These are phyloP conservation scores for Diaporthe vexans DNA, from an alignment of 2,329 filamentous ascomycete species.

Conservation along the genomic window DNA sequence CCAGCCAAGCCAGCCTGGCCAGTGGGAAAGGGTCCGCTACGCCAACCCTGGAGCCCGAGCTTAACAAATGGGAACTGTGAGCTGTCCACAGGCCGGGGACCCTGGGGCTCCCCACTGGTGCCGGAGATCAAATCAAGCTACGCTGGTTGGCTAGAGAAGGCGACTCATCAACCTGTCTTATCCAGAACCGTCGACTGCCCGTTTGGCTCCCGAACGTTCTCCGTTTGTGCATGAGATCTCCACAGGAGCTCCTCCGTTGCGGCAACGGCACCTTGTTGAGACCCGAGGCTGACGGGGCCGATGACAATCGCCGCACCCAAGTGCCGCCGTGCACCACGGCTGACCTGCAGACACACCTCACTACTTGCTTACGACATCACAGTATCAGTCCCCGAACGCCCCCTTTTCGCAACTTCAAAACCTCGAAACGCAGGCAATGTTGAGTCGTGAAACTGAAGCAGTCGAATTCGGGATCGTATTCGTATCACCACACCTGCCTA, in stretches of 20 bases:
- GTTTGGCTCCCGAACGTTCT: not conserved
- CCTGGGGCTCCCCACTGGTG: conserved; percentile 24
- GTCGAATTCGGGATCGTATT: conserved; percentile 24
- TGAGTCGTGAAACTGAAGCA: not conserved
- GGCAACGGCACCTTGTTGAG: conserved; percentile 25
- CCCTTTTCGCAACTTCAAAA: not conserved
- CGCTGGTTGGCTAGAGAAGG: conserved; percentile 33
- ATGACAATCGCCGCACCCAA: conserved; percentile 28
- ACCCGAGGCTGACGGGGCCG: conserved; percentile 29
- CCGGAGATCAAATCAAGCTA: conserved; percentile 38
- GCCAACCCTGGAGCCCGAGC: conserved; percentile 14
- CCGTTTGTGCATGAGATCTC: conserved; percentile 30
- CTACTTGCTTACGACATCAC: not conserved
- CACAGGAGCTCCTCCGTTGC: conserved; percentile 35
- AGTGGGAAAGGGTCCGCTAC: conserved; percentile 11
- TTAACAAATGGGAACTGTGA: conserved; percentile 33
- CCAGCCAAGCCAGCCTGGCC: not conserved
- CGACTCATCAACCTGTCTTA: conserved; percentile 28
- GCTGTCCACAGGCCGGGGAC: conserved; percentile 17
- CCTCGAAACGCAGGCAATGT: not conserved
- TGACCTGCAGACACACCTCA: not conserved
- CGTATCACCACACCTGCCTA: not conserved
- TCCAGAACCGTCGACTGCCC: conserved; percentile 18
- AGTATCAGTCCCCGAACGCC: not conserved
- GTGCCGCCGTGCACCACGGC: not conserved